These are phyloP conservation scores for Solanum boliviense DNA, from an alignment of 257 asterid genomes.

Conservation along the genomic window DNA sequence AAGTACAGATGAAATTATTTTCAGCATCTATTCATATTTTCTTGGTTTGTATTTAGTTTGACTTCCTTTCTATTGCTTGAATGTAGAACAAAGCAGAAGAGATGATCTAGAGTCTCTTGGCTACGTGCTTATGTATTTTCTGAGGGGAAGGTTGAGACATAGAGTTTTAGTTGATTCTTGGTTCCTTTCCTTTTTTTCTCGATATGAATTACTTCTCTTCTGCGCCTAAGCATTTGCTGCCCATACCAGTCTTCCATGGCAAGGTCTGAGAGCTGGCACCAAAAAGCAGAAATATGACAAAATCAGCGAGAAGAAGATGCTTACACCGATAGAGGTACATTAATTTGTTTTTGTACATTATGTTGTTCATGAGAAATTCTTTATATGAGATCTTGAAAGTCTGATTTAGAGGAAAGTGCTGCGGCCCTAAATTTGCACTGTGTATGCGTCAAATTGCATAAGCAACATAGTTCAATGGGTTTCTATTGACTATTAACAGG, in stretches of 20 bases:
- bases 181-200: not conserved
- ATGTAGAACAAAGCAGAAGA: conserved; percentile 86
- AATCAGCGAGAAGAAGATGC: conserved; percentile 26
- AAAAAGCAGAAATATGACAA: conserved; percentile 33
- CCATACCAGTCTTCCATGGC: conserved; percentile 35
- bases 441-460: not conserved
- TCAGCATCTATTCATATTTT: not conserved
- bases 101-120: conserved; percentile 90
- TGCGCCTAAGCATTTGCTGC: not conserved
- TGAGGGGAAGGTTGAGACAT: conserved; percentile 61
- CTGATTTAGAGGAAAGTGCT: not conserved
- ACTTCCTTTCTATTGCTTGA: conserved; percentile 3
- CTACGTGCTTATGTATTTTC: conserved; percentile 85
- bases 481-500: conserved; percentile 26
- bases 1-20: conserved; percentile 12
- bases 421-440: not conserved
- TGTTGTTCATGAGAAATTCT: not conserved
- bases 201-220: not conserved
- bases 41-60: not conserved
- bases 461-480: not conserved
- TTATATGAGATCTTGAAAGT: not conserved
- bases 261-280: conserved; percentile 30
- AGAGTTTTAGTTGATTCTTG: not conserved
- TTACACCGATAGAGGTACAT: conserved; percentile 36
- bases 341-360: not conserved